Percentiles rank a stretch among this genome's conserved stretches.
These are phyloP conservation scores for Ettlia oleoabundans DNA, from an alignment of 139 green algal species.

Conservation along the genomic window DNA sequence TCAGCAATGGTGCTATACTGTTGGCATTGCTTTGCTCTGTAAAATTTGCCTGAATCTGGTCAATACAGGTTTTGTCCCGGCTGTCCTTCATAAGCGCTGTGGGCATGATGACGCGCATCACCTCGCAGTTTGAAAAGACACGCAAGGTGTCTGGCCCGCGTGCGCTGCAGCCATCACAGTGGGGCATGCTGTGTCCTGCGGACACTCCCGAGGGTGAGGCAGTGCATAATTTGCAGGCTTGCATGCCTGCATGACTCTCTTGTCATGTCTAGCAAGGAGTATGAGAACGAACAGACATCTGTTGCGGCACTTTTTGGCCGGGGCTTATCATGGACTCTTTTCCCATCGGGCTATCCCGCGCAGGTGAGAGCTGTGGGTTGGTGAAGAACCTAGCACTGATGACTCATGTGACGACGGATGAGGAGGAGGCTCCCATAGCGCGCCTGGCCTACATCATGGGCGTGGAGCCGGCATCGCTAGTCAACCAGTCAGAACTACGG, in stretches of 20 bases:
- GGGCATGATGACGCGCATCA: conserved; percentile 99
- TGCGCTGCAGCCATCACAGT: conserved; percentile 94
- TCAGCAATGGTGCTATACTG: too few species aligned
- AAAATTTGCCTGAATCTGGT: neutral
- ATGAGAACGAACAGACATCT: too few species aligned
- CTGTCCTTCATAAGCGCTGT: conserved; percentile 96
- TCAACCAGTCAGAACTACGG: conserved; percentile 83
- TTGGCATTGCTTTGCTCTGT: neutral
- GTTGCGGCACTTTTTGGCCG: too few species aligned
- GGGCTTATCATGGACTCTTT: too few species aligned
- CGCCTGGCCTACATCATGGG: conserved; percentile 76
- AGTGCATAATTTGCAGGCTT: too few species aligned
- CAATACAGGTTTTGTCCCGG: conserved; percentile 89
- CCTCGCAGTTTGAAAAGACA: conserved; percentile 98
- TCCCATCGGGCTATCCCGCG: too few species aligned
- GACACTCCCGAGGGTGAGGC: conserved; percentile 98
- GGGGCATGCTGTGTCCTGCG: conserved; percentile 97
- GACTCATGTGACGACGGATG: conserved; percentile 98
- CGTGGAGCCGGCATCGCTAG: conserved; percentile 68
- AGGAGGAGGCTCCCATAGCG: conserved; percentile 72
- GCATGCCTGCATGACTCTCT: too few species aligned
- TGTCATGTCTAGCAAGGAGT: too few species aligned
- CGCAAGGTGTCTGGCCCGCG: conserved; percentile 93
- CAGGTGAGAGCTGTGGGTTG: conserved; percentile 91
- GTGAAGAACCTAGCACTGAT: conserved; percentile 99